Evolutionary conservation across 768 basidiomycete genomes (phyloP).

Genomic region (Hygrophorus pudorinus): DNA sequence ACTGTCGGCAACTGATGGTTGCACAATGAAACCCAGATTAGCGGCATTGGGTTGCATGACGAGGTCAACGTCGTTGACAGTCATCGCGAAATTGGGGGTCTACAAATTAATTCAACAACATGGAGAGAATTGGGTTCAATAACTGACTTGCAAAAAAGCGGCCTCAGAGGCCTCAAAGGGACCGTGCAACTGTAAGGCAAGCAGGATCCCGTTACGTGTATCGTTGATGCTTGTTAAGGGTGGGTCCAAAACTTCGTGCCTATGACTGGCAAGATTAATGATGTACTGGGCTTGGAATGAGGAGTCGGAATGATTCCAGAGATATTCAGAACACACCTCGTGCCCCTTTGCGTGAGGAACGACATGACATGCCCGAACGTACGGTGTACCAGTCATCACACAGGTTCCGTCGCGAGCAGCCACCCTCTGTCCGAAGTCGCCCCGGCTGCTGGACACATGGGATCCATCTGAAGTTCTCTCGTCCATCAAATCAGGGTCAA

Average conservation of each 20-base stretch:
- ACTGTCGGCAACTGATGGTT: constrained; percentile 4
- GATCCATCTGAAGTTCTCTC: constrained; percentile 10
- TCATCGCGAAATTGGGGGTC: constrained; percentile 14
- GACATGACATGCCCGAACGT: constrained; percentile 11
- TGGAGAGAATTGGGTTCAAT: constrained; percentile 8
- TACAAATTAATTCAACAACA: constrained; percentile 10
- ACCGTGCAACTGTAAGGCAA: constrained; percentile 8
- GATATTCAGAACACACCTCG: constrained; percentile 12
- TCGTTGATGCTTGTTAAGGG: constrained; percentile 14
- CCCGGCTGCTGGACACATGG: not conserved
- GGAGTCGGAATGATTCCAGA: constrained; percentile 5
- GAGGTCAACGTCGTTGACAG: constrained; percentile 11
- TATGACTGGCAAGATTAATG: constrained; percentile 10
- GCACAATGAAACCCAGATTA: constrained; percentile 1
- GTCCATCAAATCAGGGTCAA: constrained; percentile 13
- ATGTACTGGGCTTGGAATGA: constrained; percentile 11
- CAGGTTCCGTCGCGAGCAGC: constrained; percentile 9
- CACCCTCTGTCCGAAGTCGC: constrained; percentile 11
- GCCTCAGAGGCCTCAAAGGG: constrained; percentile 12
- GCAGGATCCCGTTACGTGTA: constrained; percentile 12
- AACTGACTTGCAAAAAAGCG: constrained; percentile 15
- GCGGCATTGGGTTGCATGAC: constrained; percentile 9
- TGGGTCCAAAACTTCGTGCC: constrained; percentile 12
- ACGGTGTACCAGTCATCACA: constrained; percentile 11
- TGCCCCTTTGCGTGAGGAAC: constrained; percentile 14